A percentile compares a stretch with the other conserved stretches of the same genome.
phyloP scores from a whole-genome alignment of 257 asterid genomes.

The Schizonepeta tenuifolia region DNA sequence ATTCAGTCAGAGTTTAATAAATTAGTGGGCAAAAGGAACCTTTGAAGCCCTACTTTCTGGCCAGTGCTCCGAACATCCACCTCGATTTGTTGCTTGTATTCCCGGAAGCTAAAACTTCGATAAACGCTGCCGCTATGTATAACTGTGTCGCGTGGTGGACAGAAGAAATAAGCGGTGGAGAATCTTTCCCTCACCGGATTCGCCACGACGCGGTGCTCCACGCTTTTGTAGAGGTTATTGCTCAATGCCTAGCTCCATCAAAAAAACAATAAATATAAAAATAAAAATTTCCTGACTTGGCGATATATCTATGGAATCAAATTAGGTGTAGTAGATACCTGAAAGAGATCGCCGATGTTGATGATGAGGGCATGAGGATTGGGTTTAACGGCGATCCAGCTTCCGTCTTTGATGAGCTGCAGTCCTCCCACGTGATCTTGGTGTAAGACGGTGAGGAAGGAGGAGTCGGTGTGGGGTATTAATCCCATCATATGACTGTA shows the following conservation, averaged over 20 bases:
- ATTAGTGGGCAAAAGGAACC: constrained; percentile 41
- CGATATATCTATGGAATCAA: too few species aligned
- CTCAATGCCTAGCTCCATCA: constrained; percentile 65
- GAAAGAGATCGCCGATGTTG: constrained; percentile 84
- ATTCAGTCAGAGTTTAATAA: background rate
- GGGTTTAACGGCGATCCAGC: constrained; percentile 87
- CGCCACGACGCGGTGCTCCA: constrained; percentile 66
- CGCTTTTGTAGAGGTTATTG: constrained; percentile 63
- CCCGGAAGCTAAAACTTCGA: constrained; percentile 56
- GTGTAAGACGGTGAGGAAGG: constrained; percentile 76
- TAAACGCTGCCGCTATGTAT: constrained; percentile 51
- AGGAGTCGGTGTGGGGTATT: constrained; percentile 86
- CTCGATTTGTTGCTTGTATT: constrained; percentile 58
- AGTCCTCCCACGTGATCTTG: constrained; percentile 86
- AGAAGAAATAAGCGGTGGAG: constrained; percentile 69
- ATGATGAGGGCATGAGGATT: constrained; percentile 70
- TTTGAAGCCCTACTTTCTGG: constrained; percentile 62
- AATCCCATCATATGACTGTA: constrained; percentile 61
- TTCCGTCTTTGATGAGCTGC: constrained; percentile 71
- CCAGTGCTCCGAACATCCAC: constrained; percentile 59
- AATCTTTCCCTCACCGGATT: constrained; percentile 62
- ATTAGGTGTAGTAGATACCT: too few species aligned
- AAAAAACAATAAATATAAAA: too few species aligned
- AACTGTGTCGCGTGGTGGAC: constrained; percentile 60
- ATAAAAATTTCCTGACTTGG: too few species aligned